Base-by-base conservation (phyloP, 345 rosid species). In the Lumnitzera racemosa region DNA sequence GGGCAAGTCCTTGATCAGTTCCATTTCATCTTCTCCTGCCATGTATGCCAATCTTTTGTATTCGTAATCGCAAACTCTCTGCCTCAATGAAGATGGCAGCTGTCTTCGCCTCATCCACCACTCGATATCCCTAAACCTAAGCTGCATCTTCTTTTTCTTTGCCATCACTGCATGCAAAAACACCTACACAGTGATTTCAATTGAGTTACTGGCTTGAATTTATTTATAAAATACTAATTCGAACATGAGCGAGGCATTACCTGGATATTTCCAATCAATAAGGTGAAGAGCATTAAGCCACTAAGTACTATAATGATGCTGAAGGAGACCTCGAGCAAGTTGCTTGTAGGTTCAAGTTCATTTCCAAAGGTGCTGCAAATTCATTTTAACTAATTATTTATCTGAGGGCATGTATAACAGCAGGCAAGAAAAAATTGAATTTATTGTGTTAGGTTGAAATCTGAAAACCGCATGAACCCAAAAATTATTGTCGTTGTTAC, bases 41-140 rank as follows among this genome's bases (percentile, higher is more conserved):
- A 73, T 68, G 23, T 74, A 58, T 2, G 61, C 65, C 91, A 79
- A 82, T 53, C 71, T 71, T 54, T 75, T 84, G 46, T 63, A 78
- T 29, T 85, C 84, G 13, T 62, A 85, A 43, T 72, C 70, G 47
- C 80, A 71, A 43, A 82, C 81, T 65, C 91, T 73, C 25, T 72
- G 72, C 51, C 81, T 76, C 57, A 82, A 62, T 10, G 59, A 50
- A 2, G 81, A 70, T 1, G 88, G 91, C 57, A 85, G 56, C 64
- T 80, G 91, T 49, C 84, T 71, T 51, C 83, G 66, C 49, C 65
- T 72, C 91, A 82, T 85, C 91, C 86, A 85, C 91, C 91, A 78
- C 24, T 80, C 86, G 24, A 82, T 64, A 61, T 82, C 84, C 52
- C 70, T 58, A 23, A 70, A 62, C 61, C 78, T 71, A 25, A 82